Evolutionary conservation across 305 asterid species (phyloP).

Genomic region (Solanum hybrid): DNA sequence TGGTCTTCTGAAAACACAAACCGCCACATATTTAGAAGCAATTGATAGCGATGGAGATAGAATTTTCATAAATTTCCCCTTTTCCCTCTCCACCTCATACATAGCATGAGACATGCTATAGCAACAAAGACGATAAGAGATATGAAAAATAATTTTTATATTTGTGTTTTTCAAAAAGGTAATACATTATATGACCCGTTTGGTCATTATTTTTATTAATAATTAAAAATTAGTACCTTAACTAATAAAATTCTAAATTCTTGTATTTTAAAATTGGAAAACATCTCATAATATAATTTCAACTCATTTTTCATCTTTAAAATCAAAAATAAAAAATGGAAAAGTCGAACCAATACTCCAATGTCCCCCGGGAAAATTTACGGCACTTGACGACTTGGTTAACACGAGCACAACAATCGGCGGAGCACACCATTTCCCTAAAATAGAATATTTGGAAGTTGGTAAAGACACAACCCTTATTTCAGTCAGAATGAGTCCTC

Average conservation of each 20-base stretch:
- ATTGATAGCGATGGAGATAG: neutral
- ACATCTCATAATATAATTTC: neutral
- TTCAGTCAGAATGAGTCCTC: too few species aligned
- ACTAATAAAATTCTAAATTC: neutral
- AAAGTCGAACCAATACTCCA: too few species aligned
- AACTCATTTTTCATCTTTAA: neutral
- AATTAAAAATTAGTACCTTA: too few species aligned
- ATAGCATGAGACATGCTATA: too few species aligned
- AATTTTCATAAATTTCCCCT: neutral
- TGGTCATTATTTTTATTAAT: neutral
- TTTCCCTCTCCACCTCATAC: neutral
- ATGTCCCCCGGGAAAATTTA: too few species aligned
- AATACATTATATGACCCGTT: neutral
- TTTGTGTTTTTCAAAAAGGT: neutral
- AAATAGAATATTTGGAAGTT: too few species aligned
- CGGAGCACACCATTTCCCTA: fast-evolving
- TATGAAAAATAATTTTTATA: neutral
- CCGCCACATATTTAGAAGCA: neutral
- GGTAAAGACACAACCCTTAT: too few species aligned
- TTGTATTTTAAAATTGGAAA: neutral
- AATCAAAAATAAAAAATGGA: too few species aligned
- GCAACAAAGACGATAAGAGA: neutral
- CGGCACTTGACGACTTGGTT: too few species aligned
- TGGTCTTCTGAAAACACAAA: neutral
- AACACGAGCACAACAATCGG: too few species aligned